Percentiles rank a stretch among this genome's conserved stretches.
Conservation (phyloP, 768 basidiomycete genomes). For the Suillus bovinus region DNA sequence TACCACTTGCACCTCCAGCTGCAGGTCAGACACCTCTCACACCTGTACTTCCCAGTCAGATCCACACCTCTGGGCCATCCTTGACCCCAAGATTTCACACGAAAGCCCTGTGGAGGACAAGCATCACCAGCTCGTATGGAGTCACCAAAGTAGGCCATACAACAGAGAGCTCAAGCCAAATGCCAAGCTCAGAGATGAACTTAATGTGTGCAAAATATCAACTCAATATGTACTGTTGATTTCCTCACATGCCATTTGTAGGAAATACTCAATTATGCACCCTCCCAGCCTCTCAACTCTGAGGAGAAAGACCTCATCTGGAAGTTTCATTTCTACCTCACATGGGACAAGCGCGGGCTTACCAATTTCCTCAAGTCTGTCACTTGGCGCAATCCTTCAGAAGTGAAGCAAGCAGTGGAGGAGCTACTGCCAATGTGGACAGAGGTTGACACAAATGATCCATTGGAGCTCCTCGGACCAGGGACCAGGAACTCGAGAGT, state of each 20-base stretch:
- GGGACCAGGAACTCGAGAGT: slow-evolving; percentile 89
- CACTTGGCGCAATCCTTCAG: slow-evolving; percentile 90
- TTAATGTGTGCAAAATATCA: slow-evolving; percentile 62
- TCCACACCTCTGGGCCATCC: slow-evolving; percentile 77
- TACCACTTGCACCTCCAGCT: slow-evolving; percentile 42
- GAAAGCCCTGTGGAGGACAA: slow-evolving; percentile 99
- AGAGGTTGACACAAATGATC: slow-evolving; percentile 95
- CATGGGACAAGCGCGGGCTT: no score
- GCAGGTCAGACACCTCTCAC: slow-evolving; percentile 40
- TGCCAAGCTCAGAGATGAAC: slow-evolving; percentile 90
- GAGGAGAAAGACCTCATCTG: slow-evolving; percentile 97
- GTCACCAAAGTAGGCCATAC: slow-evolving; percentile 91
- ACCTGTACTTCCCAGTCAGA: slow-evolving; percentile 53
- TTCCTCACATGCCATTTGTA: slow-evolving; percentile 29
- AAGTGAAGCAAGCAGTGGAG: slow-evolving; percentile 98
- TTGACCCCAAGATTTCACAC: slow-evolving; percentile 86
- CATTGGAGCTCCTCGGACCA: slow-evolving; percentile 91
- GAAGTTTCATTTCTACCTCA: slow-evolving; percentile 99
- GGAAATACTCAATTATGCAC: slow-evolving; percentile 90
- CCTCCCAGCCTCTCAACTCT: slow-evolving; percentile 79
- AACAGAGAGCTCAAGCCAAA: no score
- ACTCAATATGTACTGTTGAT: not conserved
- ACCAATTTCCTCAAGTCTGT: no score
- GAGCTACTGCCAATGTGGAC: slow-evolving; percentile 95
- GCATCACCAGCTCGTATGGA: slow-evolving; percentile 89